phyloP scores from a whole-genome alignment of 148 eudicot genomes.

The Amaranthus cruentus region DNA sequence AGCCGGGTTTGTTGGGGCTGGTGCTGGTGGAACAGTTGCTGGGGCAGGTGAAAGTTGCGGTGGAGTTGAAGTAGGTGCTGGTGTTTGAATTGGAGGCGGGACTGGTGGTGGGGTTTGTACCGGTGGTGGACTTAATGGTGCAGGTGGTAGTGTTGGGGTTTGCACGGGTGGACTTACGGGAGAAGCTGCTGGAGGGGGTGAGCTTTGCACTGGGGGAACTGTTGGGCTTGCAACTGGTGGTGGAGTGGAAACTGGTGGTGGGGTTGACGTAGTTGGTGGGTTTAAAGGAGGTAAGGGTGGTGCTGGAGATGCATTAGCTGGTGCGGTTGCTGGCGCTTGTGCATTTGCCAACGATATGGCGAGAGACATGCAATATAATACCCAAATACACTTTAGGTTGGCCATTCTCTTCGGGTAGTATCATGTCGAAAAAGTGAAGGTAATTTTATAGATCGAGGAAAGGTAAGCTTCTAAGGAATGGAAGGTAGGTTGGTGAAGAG shows the following conservation, averaged over 20 bases:
- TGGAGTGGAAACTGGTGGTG: conserved; percentile 19
- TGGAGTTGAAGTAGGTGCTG: conserved; percentile 28
- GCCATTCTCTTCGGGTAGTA: conserved; percentile 33
- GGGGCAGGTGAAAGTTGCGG: conserved; percentile 29
- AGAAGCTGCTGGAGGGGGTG: conserved; percentile 28
- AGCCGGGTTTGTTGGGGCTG: conserved; percentile 11
- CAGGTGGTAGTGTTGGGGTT: conserved; percentile 29
- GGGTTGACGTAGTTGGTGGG: conserved; percentile 31
- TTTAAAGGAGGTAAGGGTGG: conserved; percentile 38
- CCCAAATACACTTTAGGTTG: conserved; percentile 21
- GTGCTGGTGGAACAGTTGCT: conserved; percentile 19
- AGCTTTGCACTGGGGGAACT: conserved; percentile 18
- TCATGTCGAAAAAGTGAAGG: conserved; percentile 1
- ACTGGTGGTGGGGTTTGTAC: conserved; percentile 22
- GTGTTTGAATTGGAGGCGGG: conserved; percentile 26
- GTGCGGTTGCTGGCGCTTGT: conserved; percentile 66
- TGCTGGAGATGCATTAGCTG: conserved; percentile 35
- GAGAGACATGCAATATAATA: conserved; percentile 34
- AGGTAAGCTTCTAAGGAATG: conserved; percentile 17
- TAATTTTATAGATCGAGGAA: conserved; percentile 10
- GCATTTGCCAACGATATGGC: conserved; percentile 34
- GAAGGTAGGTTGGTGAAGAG: conserved; percentile 45
- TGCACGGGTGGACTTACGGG: conserved; percentile 17
- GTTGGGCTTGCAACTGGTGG: conserved; percentile 25
- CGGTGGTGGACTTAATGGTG: conserved; percentile 25